Evolutionary conservation across 2,329 filamentous ascomycete genomes (phyloP).

Genomic region (Venturia asperata): DNA sequence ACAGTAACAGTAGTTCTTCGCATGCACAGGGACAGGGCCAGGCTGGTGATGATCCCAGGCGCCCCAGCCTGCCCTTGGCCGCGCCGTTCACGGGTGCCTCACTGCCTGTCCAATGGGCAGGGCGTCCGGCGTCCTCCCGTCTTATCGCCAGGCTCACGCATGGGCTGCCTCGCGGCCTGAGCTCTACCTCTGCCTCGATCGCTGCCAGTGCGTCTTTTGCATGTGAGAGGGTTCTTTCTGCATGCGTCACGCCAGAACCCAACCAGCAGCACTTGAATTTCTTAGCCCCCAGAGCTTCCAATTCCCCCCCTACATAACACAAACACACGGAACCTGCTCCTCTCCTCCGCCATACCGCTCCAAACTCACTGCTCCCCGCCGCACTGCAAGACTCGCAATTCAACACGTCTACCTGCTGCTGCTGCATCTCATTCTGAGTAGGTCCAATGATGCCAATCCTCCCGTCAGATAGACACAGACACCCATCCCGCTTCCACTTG

Average conservation of each 20-base stretch:
- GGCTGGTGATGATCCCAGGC: too few species aligned
- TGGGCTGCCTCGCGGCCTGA: not conserved
- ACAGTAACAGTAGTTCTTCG: too few species aligned
- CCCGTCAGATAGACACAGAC: not conserved
- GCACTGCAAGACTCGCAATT: not conserved
- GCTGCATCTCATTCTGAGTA: constrained; percentile 1
- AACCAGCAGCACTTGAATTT: not conserved
- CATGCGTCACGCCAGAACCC: constrained; percentile 2
- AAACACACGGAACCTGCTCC: not conserved
- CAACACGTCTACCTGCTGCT: not conserved
- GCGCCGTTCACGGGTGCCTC: too few species aligned
- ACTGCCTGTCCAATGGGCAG: too few species aligned
- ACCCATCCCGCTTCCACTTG: constrained; percentile 1
- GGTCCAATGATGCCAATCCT: not conserved
- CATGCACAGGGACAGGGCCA: too few species aligned
- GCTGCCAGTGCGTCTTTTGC: not conserved
- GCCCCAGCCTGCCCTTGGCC: too few species aligned
- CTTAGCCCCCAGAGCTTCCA: not conserved
- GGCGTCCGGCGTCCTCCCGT: not conserved
- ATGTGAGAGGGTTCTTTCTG: not conserved
- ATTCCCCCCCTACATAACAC: not conserved
- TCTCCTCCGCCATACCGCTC: not conserved
- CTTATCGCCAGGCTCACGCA: constrained; percentile 7
- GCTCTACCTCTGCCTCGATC: constrained; percentile 5
- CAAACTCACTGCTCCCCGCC: not conserved